Percentiles rank a stretch among this genome's conserved stretches.
These are phyloP conservation scores for Eutrema heterophyllum DNA, from an alignment of 345 rosid species.

Conservation along the genomic window DNA sequence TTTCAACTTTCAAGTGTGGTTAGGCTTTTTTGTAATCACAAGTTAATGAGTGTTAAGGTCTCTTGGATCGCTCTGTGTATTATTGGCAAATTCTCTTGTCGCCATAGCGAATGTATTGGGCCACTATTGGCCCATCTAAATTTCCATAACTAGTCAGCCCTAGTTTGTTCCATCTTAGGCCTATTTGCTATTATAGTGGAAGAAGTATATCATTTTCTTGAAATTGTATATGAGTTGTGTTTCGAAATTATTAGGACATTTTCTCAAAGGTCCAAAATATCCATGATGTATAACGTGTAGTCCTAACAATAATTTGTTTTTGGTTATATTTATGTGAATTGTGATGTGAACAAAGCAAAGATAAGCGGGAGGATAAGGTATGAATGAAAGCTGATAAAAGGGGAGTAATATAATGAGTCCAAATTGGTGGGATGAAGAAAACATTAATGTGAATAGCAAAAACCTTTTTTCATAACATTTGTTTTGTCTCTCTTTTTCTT, in stretches of 20 bases:
- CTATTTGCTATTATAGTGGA: background rate
- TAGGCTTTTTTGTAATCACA: slow-evolving; percentile 10
- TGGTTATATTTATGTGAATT: background rate
- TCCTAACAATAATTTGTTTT: background rate
- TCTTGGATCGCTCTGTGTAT: background rate
- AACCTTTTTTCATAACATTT: background rate
- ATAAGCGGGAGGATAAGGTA: background rate
- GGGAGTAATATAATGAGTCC: slow-evolving; percentile 1
- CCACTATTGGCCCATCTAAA: background rate
- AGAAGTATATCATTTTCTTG: background rate
- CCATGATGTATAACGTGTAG: background rate
- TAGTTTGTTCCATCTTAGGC: background rate
- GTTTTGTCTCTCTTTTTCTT: slow-evolving; percentile 7
- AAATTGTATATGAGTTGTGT: background rate
- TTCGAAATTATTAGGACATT: background rate
- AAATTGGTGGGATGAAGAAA: slow-evolving; percentile 1
- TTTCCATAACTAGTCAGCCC: background rate
- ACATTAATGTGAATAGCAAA: slow-evolving; percentile 9
- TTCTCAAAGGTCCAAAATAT: background rate
- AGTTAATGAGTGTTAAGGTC: background rate
- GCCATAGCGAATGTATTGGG: background rate
- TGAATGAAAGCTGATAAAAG: background rate
- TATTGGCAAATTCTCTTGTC: background rate
- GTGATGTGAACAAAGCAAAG: slow-evolving; percentile 17
- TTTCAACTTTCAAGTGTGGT: slow-evolving; percentile 18